Conservation (phyloP, 768 basidiomycete species). For the Amanita fuliginea region DNA sequence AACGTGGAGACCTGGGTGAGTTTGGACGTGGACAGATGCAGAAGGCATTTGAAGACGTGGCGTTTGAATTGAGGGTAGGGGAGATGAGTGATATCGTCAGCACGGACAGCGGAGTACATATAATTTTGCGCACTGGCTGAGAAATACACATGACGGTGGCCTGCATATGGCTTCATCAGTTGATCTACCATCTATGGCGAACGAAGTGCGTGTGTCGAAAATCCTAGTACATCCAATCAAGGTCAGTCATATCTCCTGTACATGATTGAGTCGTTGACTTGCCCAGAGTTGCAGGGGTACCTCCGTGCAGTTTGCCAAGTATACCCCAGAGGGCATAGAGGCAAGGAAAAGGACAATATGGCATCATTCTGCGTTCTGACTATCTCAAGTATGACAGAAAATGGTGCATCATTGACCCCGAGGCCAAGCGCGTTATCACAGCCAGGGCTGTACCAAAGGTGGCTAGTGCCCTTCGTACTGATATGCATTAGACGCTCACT, state of each 20-base stretch:
- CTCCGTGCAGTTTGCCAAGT: constrained; percentile 42
- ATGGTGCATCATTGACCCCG: constrained; percentile 58
- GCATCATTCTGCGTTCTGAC: not conserved
- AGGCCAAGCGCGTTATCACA: constrained; percentile 45
- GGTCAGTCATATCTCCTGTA: constrained; percentile 19
- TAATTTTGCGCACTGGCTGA: constrained; percentile 72
- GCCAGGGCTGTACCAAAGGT: constrained; percentile 58
- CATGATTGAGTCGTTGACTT: not conserved
- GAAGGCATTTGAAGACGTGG: constrained; percentile 89
- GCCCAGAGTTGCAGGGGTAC: constrained; percentile 62
- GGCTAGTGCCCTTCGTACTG: constrained; percentile 6
- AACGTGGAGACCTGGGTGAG: constrained; percentile 80
- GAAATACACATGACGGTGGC: not conserved
- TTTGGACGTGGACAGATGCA: constrained; percentile 92
- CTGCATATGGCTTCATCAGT: no score
- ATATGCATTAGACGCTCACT: not conserved
- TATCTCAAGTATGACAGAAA: constrained; percentile 51
- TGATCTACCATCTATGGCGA: not conserved
- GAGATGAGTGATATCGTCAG: constrained; percentile 74
- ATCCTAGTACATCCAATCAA: constrained; percentile 64
- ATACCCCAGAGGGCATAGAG: constrained; percentile 55
- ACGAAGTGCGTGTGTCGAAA: constrained; percentile 28
- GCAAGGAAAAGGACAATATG: constrained; percentile 19
- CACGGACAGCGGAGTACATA: constrained; percentile 91
- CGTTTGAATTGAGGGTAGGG: constrained; percentile 60